A percentile compares a stretch with the other conserved stretches of the same genome.
Conservation (phyloP, 441 rosid species). For the Viola pubescens region DNA sequence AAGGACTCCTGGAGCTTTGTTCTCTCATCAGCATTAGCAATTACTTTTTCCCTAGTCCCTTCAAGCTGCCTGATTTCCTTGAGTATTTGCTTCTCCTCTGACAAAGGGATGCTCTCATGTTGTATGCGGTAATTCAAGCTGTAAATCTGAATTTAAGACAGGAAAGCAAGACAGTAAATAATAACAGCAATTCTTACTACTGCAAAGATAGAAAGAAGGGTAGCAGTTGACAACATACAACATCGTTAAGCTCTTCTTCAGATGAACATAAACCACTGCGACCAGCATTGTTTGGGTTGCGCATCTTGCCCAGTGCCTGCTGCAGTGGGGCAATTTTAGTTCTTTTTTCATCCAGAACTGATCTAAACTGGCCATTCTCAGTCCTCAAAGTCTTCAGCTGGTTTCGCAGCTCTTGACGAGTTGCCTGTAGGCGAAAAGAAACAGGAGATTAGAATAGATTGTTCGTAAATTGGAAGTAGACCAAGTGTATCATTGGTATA, state of each 20-base stretch:
- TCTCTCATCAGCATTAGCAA: slow-evolving; percentile 71
- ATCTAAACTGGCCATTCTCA: slow-evolving; percentile 53
- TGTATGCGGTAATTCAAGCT: slow-evolving; percentile 75
- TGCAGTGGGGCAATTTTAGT: slow-evolving; percentile 83
- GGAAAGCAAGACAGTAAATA: slow-evolving; percentile 13
- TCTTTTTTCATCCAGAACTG: slow-evolving; percentile 52
- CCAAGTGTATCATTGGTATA: too few relatives aligned
- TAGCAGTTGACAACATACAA: slow-evolving; percentile 35
- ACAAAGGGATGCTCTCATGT: slow-evolving; percentile 81
- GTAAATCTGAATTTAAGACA: slow-evolving; percentile 51
- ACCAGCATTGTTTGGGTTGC: slow-evolving; percentile 35
- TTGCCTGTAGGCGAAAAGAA: slow-evolving; percentile 36
- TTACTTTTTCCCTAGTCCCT: slow-evolving; percentile 85
- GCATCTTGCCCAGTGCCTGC: slow-evolving; percentile 88
- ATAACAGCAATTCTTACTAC: not conserved
- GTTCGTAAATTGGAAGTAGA: not conserved
- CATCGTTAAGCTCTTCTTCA: slow-evolving; percentile 75
- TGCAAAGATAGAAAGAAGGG: slow-evolving; percentile 4
- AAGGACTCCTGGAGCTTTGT: slow-evolving; percentile 78
- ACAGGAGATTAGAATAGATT: slow-evolving; percentile 1
- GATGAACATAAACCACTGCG: slow-evolving; percentile 78
- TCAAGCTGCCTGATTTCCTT: slow-evolving; percentile 88
- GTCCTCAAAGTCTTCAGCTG: slow-evolving; percentile 47
- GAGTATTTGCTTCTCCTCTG: slow-evolving; percentile 90
- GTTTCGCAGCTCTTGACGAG: slow-evolving; percentile 39